Percentiles rank a stretch among this genome's conserved stretches.
phyloP scores from a whole-genome alignment of 148 eudicot genomes.

The Simmondsia chinensis region DNA sequence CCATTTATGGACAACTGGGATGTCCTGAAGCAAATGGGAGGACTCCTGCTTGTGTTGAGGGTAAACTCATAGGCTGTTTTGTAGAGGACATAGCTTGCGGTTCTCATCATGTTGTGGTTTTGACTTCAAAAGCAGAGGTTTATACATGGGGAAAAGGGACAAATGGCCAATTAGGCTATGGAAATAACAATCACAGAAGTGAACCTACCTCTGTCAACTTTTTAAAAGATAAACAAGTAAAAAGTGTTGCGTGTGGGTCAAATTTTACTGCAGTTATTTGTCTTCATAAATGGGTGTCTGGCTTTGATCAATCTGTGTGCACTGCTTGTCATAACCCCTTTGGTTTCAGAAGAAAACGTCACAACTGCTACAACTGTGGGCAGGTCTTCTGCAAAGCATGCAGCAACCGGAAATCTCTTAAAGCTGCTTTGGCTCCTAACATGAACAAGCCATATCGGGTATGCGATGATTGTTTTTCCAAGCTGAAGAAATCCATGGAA shows the following conservation, averaged over 20 bases:
- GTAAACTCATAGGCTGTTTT: conserved; percentile 32
- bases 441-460: conserved; percentile 80
- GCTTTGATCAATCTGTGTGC: conserved; percentile 64
- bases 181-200: conserved; percentile 49
- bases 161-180: conserved; percentile 86
- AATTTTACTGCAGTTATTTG: conserved; percentile 71
- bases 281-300: conserved; percentile 62
- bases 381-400: conserved; percentile 78
- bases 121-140: conserved; percentile 69
- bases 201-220: conserved; percentile 53
- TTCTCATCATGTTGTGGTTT: conserved; percentile 70
- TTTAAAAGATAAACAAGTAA: conserved; percentile 73
- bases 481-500: conserved; percentile 51
- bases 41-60: conserved; percentile 40
- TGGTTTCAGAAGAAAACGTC: conserved; percentile 79
- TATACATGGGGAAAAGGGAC: conserved; percentile 95
- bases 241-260: conserved; percentile 69
- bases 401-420: conserved; percentile 67
- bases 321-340: conserved; percentile 68
- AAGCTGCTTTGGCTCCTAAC: conserved; percentile 81
- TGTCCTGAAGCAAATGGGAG: conserved; percentile 42
- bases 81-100: conserved; percentile 85
- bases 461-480: conserved; percentile 77
- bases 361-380: conserved; percentile 93
- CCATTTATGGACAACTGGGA: conserved; percentile 53